Conservation (phyloP, 176 grass and related monocot genomes). For the Ensete glaucum region DNA sequence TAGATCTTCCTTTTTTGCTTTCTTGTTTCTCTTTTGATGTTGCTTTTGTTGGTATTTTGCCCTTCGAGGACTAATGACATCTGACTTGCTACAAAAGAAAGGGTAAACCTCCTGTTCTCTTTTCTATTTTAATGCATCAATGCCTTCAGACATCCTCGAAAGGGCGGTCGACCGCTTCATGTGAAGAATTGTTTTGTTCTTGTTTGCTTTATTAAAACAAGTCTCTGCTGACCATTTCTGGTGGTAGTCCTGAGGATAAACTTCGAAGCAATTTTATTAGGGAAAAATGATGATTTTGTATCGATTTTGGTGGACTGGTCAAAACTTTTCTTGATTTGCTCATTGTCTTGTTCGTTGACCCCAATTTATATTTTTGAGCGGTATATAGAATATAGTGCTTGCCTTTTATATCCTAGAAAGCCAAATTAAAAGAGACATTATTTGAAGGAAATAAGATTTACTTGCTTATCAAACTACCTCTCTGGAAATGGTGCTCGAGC, state of each 20-base stretch:
- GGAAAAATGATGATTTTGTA: neutral
- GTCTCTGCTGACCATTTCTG: neutral
- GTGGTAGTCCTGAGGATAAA: neutral
- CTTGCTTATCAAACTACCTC: too few relatives aligned
- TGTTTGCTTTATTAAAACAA: neutral
- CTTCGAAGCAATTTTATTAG: neutral
- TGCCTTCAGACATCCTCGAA: neutral
- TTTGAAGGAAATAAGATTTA: too few relatives aligned
- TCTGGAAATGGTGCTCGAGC: too few relatives aligned
- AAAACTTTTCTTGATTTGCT: neutral
- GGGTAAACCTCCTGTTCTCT: neutral
- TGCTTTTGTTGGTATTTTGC: neutral
- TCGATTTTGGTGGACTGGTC: neutral
- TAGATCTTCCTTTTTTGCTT: neutral
- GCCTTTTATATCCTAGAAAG: too few relatives aligned
- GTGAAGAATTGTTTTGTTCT: slow-evolving; percentile 1
- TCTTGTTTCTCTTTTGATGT: neutral
- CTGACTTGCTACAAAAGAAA: too few relatives aligned
- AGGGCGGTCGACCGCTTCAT: neutral
- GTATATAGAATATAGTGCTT: too few relatives aligned
- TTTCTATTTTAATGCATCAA: neutral
- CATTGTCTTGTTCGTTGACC: neutral
- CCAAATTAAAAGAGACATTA: too few relatives aligned
- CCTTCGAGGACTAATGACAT: neutral
- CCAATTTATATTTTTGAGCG: neutral